Evolutionary conservation across 345 rosid genomes (phyloP), one percentile per base, ranked within the genome.

Genomic region (Populus pruinosa): DNA sequence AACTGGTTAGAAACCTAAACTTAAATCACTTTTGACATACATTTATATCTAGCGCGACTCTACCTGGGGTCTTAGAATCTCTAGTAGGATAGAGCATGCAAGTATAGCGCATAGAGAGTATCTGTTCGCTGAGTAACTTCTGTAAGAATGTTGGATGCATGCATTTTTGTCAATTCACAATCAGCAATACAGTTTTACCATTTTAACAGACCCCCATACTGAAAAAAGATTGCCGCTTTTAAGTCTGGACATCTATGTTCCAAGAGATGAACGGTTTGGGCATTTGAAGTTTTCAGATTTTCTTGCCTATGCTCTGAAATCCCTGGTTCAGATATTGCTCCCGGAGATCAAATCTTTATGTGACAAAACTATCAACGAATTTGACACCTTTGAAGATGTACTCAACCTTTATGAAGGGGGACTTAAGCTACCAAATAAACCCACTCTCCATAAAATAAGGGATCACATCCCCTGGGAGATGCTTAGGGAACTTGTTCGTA

Each of bases 231-330:
- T 93, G 77, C 91, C 92, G 1, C 87, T 96, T 38, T 53, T 96
- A 25, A 93, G 87, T 74, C 85, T 92, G 21, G 81, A 91, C 79
- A 88, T 96, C 44, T 96, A 96, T 69, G 97, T 92, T 61, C 99
- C 99, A 10, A 83, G 97, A 82, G 99, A 96, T 77, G 99, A 96
- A 69, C 81, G 91, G 78, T 96, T 96, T 82, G 82, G 80, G 77
- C 92, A 86, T 68, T 61, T 93, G 66, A 96, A 96, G 82, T 93
- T 92, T 82, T 91, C 98, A 11, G 97, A 93, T 77, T 90, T 96
- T 75, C 88, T 96, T 20, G 99, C 96, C 80, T 90, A 91, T 77
- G 89, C 91, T 59, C 79, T 91, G 70, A 96, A 96, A 62, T 87
- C 98, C 5, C 70, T 93, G 43, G 70, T 80, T 78, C 96, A 93